Base-by-base conservation (phyloP, 495 filamentous ascomycete genomes). In the Penicillium taxi region DNA sequence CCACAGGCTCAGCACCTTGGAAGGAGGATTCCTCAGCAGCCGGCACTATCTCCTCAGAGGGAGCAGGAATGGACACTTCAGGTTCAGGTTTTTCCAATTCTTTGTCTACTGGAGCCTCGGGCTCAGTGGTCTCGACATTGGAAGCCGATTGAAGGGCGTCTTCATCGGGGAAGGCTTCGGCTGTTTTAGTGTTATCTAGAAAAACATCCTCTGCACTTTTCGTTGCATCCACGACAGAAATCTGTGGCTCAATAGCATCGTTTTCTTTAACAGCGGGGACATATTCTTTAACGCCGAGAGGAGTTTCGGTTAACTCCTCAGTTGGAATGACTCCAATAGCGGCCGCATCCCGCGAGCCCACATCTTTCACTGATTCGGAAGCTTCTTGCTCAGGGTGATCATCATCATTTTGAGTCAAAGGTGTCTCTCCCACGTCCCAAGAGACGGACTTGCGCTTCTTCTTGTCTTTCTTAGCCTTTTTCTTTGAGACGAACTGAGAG, bases 401-500 rank as follows among this genome's bases (percentile, higher is more conserved):
- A 6, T 37, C 14, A 23, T 28, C 32, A 4, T 9, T 13, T 6
- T 17, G 18, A 3, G 18, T 22, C n/a, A 34, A n/a, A n/a, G n/a
- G n/a, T n/a, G n/a, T n/a, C n/a, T n/a, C n/a, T n/a, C n/a, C n/a
- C n/a, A n/a, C 29, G 22, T 52, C 48, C 13, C 19, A 30, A 28
- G 37, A 26, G 16, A 48, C 37, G 27, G 52, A 49, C 27, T 54
- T 42, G 29, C 51, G 44, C 52, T 58, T 59, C 25, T 47, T 48
- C 42, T 53, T 64, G 25, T 61, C 59, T 40, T 65, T 63, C 32
- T 59, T 59, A 21, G 53, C 53, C 34, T 52, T 55, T 42, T 57
- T 57, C 42, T 57, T 56, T 4, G n/a, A 14, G 14, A 19, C 7
- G 9, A 16, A 15, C 29, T 32, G 12, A 8, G 16, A 9, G 16